A percentile compares a stretch with the other conserved stretches of the same genome.
Conservation (phyloP, 1,284 basidiomycete species). For the Sporisorium exsertum region DNA sequence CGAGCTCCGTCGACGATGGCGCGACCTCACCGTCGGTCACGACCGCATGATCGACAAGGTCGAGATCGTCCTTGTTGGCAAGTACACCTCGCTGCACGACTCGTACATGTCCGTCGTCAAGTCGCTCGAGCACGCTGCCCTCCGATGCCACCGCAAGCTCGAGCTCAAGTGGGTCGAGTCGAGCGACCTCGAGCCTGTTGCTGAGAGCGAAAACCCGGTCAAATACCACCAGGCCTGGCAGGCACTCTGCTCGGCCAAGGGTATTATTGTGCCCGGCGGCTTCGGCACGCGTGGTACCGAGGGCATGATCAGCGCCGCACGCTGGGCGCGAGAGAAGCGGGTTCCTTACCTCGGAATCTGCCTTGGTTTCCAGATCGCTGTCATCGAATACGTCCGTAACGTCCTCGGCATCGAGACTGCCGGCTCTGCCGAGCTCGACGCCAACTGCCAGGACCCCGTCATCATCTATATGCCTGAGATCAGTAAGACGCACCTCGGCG, state of each 20-base stretch:
- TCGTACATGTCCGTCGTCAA: slow-evolving; percentile 99
- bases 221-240: slow-evolving; percentile 97
- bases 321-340: slow-evolving; percentile 94
- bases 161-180: slow-evolving; percentile 85
- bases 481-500: slow-evolving; percentile 96
- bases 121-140: slow-evolving; percentile 94
- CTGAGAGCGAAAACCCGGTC: slow-evolving; percentile 82
- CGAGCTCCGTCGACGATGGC: slow-evolving; percentile 81
- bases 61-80: slow-evolving; percentile 92
- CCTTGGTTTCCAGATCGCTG: slow-evolving; percentile 96
- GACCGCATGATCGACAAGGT: slow-evolving; percentile 93
- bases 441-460: slow-evolving; percentile 76
- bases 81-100: slow-evolving; percentile 96
- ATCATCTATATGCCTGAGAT: slow-evolving; percentile 99
- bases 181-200: slow-evolving; percentile 86
- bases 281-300: slow-evolving; percentile 94
- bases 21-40: slow-evolving; percentile 83
- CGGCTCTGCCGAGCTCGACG: slow-evolving; percentile 86
- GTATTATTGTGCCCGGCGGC: slow-evolving; percentile 79
- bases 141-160: slow-evolving; percentile 83
- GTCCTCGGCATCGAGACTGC: slow-evolving; percentile 85
- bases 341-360: slow-evolving; percentile 97
- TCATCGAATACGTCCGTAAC: slow-evolving; percentile 92
- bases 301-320: slow-evolving; percentile 96
- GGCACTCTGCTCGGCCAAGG: slow-evolving; percentile 83